Percentiles rank a stretch among this genome's conserved stretches.
These are phyloP conservation scores for Populus alba DNA, from an alignment of 345 rosid species.

Conservation along the genomic window DNA sequence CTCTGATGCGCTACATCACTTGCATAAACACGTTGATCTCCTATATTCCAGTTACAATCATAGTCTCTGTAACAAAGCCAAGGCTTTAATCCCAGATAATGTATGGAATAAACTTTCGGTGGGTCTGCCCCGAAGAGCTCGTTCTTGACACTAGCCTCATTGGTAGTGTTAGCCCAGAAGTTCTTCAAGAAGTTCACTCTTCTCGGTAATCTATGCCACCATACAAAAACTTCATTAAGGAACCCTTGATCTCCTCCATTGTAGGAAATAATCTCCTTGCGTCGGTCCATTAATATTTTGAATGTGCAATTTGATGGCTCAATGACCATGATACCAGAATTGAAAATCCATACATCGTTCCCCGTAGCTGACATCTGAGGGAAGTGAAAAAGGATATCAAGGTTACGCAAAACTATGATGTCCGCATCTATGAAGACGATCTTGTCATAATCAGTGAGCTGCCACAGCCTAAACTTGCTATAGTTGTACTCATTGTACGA, in stretches of 20 bases:
- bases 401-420: constrained; percentile 68
- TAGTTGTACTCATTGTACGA: constrained; percentile 89
- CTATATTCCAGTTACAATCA: constrained; percentile 78
- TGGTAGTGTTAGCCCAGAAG: constrained; percentile 78
- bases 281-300: constrained; percentile 51
- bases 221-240: constrained; percentile 75
- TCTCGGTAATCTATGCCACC: constrained; percentile 91
- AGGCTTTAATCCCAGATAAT: constrained; percentile 82
- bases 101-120: constrained; percentile 68
- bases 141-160: constrained; percentile 64
- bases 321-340: constrained; percentile 90
- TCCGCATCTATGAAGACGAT: constrained; percentile 86
- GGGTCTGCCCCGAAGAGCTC: constrained; percentile 74
- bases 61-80: constrained; percentile 93
- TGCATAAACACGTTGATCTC: constrained; percentile 59
- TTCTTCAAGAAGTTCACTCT: constrained; percentile 81
- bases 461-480: constrained; percentile 89
- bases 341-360: constrained; percentile 79
- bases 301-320: constrained; percentile 97
- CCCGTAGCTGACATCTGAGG: constrained; percentile 91
- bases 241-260: constrained; percentile 96
- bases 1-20: constrained; percentile 77
- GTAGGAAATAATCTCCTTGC: constrained; percentile 69
- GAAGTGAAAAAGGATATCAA: constrained; percentile 74
- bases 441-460: constrained; percentile 80